These are phyloP conservation scores for Balakata baccata DNA, from an alignment of 345 rosid species.

Conservation along the genomic window DNA sequence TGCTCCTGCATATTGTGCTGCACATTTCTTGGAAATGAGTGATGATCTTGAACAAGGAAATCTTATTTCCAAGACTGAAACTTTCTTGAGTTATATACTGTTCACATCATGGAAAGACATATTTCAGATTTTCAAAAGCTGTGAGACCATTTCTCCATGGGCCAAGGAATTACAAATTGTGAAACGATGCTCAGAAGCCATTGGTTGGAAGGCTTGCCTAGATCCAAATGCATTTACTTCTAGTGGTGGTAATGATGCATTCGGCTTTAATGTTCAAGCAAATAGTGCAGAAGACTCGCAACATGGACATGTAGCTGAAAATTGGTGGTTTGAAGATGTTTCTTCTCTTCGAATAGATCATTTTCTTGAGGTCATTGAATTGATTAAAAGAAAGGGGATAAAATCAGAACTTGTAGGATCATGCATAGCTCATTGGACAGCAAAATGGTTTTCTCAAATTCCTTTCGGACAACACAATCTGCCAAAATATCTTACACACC, in stretches of 20 bases:
- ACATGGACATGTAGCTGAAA: slow-evolving; percentile 16
- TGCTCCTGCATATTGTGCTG: slow-evolving; percentile 44
- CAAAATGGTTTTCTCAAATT: slow-evolving; percentile 43
- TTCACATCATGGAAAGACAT: slow-evolving; percentile 50
- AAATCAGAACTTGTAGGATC: slow-evolving; percentile 41
- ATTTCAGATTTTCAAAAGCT: slow-evolving; percentile 42
- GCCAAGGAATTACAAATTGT: slow-evolving; percentile 36
- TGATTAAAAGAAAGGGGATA: slow-evolving; percentile 37
- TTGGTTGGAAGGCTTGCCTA: slow-evolving; percentile 45
- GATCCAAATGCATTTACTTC: slow-evolving; percentile 21
- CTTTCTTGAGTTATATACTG: slow-evolving; percentile 35
- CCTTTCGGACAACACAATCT: slow-evolving; percentile 24
- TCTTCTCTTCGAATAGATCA: slow-evolving; percentile 54
- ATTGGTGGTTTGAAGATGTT: slow-evolving; percentile 62
- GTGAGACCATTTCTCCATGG: slow-evolving; percentile 43
- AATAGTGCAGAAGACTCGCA: slow-evolving; percentile 12
- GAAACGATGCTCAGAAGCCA: slow-evolving; percentile 49
- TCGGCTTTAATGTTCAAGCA: background rate
- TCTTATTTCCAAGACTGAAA: slow-evolving; percentile 41
- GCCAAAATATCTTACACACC: slow-evolving; percentile 27
- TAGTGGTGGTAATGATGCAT: slow-evolving; percentile 5
- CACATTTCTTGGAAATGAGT: slow-evolving; percentile 57
- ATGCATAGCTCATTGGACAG: slow-evolving; percentile 48
- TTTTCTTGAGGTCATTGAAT: slow-evolving; percentile 47
- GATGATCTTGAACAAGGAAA: slow-evolving; percentile 43